Conservation (phyloP, 352 stramenopile genomes). For the Pythium phragmitis region DNA sequence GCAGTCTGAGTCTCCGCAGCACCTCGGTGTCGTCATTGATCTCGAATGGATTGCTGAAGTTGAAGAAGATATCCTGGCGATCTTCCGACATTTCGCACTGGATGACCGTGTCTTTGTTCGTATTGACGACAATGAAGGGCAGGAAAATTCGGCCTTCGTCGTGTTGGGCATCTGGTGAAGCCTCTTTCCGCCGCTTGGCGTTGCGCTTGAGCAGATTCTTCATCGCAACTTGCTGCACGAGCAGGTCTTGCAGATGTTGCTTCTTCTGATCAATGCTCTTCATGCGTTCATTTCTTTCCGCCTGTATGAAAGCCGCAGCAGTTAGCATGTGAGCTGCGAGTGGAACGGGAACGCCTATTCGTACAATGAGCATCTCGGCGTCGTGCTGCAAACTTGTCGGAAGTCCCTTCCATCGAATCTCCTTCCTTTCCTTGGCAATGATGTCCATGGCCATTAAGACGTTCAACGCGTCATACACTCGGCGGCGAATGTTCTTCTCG, state of each 20-base stretch:
- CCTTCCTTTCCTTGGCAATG: conserved; percentile 96
- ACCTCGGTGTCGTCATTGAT: conserved; percentile 98
- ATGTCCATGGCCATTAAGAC: conserved; percentile 99
- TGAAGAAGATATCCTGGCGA: conserved; percentile 95
- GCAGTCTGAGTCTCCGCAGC: conserved; percentile 92
- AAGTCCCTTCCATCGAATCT: conserved; percentile 87
- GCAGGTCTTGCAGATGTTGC: conserved; percentile 90
- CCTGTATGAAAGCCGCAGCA: conserved; percentile 28
- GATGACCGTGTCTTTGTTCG: conserved; percentile 92
- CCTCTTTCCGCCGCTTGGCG: conserved; percentile 55
- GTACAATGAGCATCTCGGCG: conserved; percentile 81
- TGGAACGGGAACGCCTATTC: conserved; percentile 9
- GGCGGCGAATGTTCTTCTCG: conserved; percentile 95
- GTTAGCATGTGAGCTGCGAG: neutral
- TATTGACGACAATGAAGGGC: conserved; percentile 98
- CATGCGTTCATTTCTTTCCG: conserved; percentile 69
- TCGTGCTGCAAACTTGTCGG: conserved; percentile 84
- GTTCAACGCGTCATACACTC: conserved; percentile 97
- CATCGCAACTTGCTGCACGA: conserved; percentile 93
- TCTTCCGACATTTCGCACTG: conserved; percentile 97
- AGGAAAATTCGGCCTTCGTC: conserved; percentile 90
- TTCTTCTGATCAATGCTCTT: conserved; percentile 88
- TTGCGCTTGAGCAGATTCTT: conserved; percentile 93
- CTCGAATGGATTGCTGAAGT: conserved; percentile 96
- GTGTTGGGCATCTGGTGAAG: conserved; percentile 33